Evolutionary conservation across 805 yeast genomes (phyloP).

Genomic region (Priceomyces medius): DNA sequence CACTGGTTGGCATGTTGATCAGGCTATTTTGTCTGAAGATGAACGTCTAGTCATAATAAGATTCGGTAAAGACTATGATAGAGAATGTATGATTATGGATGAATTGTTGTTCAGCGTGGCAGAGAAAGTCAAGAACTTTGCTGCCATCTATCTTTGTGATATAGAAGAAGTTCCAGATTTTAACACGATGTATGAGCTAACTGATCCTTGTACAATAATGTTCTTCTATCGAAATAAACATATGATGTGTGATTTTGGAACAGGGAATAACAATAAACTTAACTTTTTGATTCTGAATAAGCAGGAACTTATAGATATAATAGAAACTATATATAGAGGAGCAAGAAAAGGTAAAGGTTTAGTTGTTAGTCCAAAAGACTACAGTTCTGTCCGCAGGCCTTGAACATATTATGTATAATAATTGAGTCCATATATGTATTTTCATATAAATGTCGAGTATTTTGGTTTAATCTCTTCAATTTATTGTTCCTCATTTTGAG

Average conservation of each 20-base stretch:
- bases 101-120: slow-evolving; percentile 77
- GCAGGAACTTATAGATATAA: slow-evolving; percentile 87
- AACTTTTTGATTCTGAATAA: slow-evolving; percentile 72
- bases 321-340: slow-evolving; percentile 87
- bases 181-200: slow-evolving; percentile 81
- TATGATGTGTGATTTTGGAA: slow-evolving; percentile 98
- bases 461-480: too few relatives aligned
- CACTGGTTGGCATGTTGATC: slow-evolving; percentile 97
- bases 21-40: slow-evolving; percentile 89
- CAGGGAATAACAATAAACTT: slow-evolving; percentile 94
- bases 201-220: slow-evolving; percentile 91
- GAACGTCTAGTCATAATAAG: slow-evolving; percentile 84
- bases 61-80: slow-evolving; percentile 77
- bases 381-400: slow-evolving; percentile 34
- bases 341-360: slow-evolving; percentile 92
- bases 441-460: slow-evolving; percentile 1
- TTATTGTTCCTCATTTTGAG: slow-evolving; percentile 50
- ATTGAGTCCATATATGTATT: slow-evolving; percentile 3
- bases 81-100: slow-evolving; percentile 87
- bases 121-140: slow-evolving; percentile 83
- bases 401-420: slow-evolving; percentile 2
- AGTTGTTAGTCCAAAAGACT: slow-evolving; percentile 79
- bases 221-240: slow-evolving; percentile 90
- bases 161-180: slow-evolving; percentile 88
- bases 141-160: slow-evolving; percentile 84